A percentile compares a stretch with the other conserved stretches of the same genome.
Conservation (phyloP, 345 rosid species). For the Euphorbia peplus region DNA sequence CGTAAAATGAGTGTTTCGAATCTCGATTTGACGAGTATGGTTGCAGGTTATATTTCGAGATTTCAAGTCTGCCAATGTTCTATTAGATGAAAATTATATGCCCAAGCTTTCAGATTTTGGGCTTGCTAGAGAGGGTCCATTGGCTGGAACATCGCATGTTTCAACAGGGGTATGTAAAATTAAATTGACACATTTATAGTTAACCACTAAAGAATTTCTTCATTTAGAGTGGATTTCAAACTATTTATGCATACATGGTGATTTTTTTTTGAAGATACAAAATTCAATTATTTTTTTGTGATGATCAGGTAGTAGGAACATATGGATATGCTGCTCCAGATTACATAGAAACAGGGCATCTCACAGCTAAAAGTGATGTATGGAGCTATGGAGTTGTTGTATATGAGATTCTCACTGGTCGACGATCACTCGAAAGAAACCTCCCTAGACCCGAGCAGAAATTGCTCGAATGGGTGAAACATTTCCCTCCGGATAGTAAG, state of each 20-base stretch:
- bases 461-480: conserved; percentile 75
- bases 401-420: conserved; percentile 78
- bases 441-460: conserved; percentile 58
- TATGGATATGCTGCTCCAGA: conserved; percentile 94
- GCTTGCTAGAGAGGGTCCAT: conserved; percentile 89
- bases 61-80: conserved; percentile 75
- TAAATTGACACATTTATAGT: too few relatives aligned
- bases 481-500: conserved; percentile 56
- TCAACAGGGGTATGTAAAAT: conserved; percentile 87
- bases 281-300: not conserved
- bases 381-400: conserved; percentile 89
- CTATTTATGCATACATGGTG: too few relatives aligned
- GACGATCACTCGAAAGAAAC: conserved; percentile 68
- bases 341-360: conserved; percentile 76
- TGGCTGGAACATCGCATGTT: conserved; percentile 69
- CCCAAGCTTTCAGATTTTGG: conserved; percentile 93
- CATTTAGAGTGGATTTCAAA: too few relatives aligned
- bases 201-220: too few relatives aligned
- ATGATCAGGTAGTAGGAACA: conserved; percentile 72
- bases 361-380: conserved; percentile 71
- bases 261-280: not conserved
- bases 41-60: conserved; percentile 76
- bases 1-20: too few relatives aligned
- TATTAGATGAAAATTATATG: conserved; percentile 56
- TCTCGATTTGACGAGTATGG: too few relatives aligned